These are phyloP conservation scores for Marvania coccoides DNA, from an alignment of 139 green algal species.

Conservation along the genomic window DNA sequence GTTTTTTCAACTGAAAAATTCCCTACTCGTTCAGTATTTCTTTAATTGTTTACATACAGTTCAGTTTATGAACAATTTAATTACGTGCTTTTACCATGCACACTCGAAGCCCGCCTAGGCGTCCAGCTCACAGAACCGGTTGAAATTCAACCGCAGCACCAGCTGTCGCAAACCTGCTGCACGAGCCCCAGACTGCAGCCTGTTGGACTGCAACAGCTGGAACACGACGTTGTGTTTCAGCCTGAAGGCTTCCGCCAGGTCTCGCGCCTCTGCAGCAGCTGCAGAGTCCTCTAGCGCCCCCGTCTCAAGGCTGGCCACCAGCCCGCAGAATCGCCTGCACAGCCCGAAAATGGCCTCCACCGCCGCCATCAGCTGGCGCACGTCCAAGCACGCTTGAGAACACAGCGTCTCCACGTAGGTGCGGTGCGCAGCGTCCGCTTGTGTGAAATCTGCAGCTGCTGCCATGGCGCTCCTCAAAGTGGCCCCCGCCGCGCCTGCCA, in stretches of 20 bases:
- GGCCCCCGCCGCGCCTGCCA: slow-evolving; percentile 61
- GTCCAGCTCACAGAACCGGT: slow-evolving; percentile 36
- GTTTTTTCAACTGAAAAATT: no score
- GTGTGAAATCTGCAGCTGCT: slow-evolving; percentile 54
- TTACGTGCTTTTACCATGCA: no score
- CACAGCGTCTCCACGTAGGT: slow-evolving; percentile 25
- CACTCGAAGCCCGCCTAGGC: no score
- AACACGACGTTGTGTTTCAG: slow-evolving; percentile 29
- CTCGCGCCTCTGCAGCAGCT: neutral
- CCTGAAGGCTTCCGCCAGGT: neutral
- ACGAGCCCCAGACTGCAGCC: slow-evolving; percentile 37
- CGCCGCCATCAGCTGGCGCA: slow-evolving; percentile 24
- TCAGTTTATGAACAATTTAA: no score
- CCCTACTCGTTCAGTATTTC: no score
- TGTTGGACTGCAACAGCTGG: slow-evolving; percentile 36
- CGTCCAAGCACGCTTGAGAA: slow-evolving; percentile 64
- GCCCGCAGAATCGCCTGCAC: slow-evolving; percentile 26
- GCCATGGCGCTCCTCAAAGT: slow-evolving; percentile 42
- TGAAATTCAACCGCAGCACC: slow-evolving; percentile 73
- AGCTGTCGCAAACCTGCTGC: slow-evolving; percentile 72
- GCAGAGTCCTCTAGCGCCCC: neutral
- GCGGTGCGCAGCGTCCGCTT: slow-evolving; percentile 56
- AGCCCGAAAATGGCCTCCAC: slow-evolving; percentile 59
- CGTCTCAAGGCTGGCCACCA: neutral
- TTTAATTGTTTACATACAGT: no score